Evolutionary conservation across 139 green algal species (phyloP), one percentile per base, ranked within the genome.

Genomic region (Micractinium sp.): DNA sequence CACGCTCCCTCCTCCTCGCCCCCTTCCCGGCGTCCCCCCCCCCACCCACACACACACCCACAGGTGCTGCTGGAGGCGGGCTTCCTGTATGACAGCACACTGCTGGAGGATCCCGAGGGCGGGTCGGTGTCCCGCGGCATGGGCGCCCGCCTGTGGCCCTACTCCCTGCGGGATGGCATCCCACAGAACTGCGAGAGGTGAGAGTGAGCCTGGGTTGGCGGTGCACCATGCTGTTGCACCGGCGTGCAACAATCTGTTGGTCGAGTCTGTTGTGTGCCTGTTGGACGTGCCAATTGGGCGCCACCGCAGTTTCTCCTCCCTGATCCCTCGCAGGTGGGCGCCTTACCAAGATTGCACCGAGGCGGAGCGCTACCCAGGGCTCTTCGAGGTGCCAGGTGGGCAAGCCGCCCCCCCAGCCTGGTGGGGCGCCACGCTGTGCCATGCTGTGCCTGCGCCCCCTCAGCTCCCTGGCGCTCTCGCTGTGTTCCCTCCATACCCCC

Each of bases 371-470:
- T 87, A 87, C 38, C 83, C 71, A 38, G 83, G 67, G 35, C 83
- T 87, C 13, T 87, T 87, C 25, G 56, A 87, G 53, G 83, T 87
- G 16, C 83, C 83, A 33, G 83, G 83, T 80, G 29, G n/a, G n/a
- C n/a, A n/a, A 86, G 81, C n/a, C 9, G 47, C 47, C 9, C 7
- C 47, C 47, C 47, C 47, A 56, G 47, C 47, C 47, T 56, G 47
- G n/a, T n/a, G n/a, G n/a, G 47, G 47, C 47, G 47, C 47, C 5
- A 56, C 47, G 47, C n/a, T 23, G 31, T 23, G 73, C 73, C 73
- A 41, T 19, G 73, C n/a, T 79, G 73, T 14, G 35, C n/a, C n/a
- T n/a, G n/a, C n/a, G n/a, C n/a, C n/a, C n/a, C n/a, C n/a, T n/a
- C n/a, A n/a, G n/a, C n/a, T n/a, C n/a, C n/a, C n/a, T n/a, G n/a